A percentile compares a stretch with the other conserved stretches of the same genome.
Evolutionary conservation across 129 eudicot species (phyloP).

Genomic region (Scalesia atractyloides): DNA sequence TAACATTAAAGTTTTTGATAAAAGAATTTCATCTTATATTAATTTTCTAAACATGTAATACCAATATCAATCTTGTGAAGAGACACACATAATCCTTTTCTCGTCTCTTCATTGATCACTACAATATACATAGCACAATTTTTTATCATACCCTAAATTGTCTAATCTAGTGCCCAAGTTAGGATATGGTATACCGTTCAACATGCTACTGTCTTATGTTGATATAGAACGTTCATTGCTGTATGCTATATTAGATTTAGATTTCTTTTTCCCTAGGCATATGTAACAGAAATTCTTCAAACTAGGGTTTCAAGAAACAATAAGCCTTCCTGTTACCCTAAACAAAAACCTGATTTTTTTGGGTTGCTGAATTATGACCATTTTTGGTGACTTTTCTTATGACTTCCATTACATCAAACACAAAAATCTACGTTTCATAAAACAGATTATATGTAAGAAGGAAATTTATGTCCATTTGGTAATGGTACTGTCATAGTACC

Average conservation of each 20-base stretch:
- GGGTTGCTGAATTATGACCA: neutral
- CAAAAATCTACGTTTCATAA: neutral
- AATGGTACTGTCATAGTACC: neutral
- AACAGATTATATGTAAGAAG: neutral
- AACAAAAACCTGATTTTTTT: neutral
- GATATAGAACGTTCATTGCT: neutral
- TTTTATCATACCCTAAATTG: neutral
- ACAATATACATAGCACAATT: neutral
- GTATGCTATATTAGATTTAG: neutral
- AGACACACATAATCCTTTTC: neutral
- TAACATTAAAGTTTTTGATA: neutral
- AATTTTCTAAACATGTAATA: neutral
- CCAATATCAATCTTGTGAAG: neutral
- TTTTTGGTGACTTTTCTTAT: neutral
- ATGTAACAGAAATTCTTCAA: neutral
- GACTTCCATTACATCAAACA: neutral
- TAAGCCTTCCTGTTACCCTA: neutral
- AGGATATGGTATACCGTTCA: neutral
- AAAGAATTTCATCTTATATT: no score
- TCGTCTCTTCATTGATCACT: neutral
- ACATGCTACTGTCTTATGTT: neutral
- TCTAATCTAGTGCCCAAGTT: neutral
- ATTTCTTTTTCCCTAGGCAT: neutral
- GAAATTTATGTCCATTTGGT: conserved; percentile 1
- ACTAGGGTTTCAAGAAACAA: neutral